Conservation (phyloP, 2,329 filamentous ascomycete species). For the Neofusicoccum cordaticola region DNA sequence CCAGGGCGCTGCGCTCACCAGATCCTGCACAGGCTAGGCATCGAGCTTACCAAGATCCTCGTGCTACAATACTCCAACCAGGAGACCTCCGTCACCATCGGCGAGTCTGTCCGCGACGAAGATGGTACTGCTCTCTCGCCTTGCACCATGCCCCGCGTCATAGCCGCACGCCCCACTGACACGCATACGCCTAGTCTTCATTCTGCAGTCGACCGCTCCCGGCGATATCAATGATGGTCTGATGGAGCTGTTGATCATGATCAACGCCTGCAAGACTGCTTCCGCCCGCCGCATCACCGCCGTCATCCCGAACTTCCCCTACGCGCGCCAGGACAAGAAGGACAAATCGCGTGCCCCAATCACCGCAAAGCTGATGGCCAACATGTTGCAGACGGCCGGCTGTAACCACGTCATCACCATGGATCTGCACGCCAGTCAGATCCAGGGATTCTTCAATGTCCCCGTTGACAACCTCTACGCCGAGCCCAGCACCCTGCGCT, state of each 20-base stretch:
- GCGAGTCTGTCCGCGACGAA: constrained; percentile 93
- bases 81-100: constrained; percentile 87
- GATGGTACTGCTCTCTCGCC: constrained; percentile 59
- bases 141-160: constrained; percentile 25
- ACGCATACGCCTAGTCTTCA: constrained; percentile 65
- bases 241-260: constrained; percentile 98
- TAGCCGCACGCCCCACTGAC: constrained; percentile 10
- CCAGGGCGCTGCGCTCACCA: constrained; percentile 19
- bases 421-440: constrained; percentile 91
- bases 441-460: constrained; percentile 92
- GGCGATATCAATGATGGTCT: constrained; percentile 97
- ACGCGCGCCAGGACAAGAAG: constrained; percentile 96
- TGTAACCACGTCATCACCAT: constrained; percentile 94
- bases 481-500: constrained; percentile 85
- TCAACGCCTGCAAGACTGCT: constrained; percentile 86
- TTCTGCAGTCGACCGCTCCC: constrained; percentile 89
- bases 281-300: constrained; percentile 90
- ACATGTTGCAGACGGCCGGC: constrained; percentile 94
- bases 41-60: constrained; percentile 75
- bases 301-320: constrained; percentile 94
- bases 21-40: constrained; percentile 59
- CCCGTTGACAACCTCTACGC: constrained; percentile 83
- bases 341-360: constrained; percentile 95
- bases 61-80: constrained; percentile 84
- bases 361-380: constrained; percentile 90